phyloP scores from a whole-genome alignment of 495 filamentous ascomycete genomes.

The Echria macrotheca region DNA sequence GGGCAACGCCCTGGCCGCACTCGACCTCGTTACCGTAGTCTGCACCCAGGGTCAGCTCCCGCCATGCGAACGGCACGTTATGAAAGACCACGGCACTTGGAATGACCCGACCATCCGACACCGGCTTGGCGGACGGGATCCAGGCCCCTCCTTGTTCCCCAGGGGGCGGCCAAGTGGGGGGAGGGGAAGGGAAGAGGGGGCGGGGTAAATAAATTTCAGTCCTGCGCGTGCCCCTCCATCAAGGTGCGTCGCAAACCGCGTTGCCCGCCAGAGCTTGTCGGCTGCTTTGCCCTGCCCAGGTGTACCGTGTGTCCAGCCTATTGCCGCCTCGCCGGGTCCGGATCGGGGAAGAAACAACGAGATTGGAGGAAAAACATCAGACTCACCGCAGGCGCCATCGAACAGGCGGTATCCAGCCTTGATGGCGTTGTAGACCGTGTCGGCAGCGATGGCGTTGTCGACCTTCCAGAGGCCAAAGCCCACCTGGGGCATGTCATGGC shows the following conservation, averaged over 20 bases:
- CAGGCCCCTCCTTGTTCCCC: background rate
- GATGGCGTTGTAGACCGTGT: conserved; percentile 84
- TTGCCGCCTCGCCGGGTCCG: background rate
- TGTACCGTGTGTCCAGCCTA: background rate
- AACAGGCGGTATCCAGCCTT: conserved; percentile 83
- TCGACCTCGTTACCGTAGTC: conserved; percentile 89
- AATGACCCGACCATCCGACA: conserved; percentile 14
- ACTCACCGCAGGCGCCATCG: conserved; percentile 78
- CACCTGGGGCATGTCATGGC: conserved; percentile 81
- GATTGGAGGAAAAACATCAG: background rate
- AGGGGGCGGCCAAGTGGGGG: conserved; percentile 21
- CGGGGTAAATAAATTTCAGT: conserved; percentile 19
- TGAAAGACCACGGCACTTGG: conserved; percentile 4
- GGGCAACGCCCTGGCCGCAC: conserved; percentile 75
- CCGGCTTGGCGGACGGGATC: conserved; percentile 7
- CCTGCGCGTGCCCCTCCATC: conserved; percentile 13
- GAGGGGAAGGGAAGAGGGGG: conserved; percentile 22
- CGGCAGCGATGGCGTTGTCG: conserved; percentile 67
- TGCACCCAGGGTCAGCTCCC: conserved; percentile 25
- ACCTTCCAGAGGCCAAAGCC: conserved; percentile 86
- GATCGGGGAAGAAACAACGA: background rate
- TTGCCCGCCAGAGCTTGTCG: background rate
- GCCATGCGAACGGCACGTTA: conserved; percentile 14
- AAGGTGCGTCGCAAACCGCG: conserved; percentile 3
- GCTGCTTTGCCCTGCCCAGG: background rate